Evolutionary conservation across 768 basidiomycete species (phyloP), one percentile per base, ranked within the genome.

Genomic region (Leccinum rimulosum): DNA sequence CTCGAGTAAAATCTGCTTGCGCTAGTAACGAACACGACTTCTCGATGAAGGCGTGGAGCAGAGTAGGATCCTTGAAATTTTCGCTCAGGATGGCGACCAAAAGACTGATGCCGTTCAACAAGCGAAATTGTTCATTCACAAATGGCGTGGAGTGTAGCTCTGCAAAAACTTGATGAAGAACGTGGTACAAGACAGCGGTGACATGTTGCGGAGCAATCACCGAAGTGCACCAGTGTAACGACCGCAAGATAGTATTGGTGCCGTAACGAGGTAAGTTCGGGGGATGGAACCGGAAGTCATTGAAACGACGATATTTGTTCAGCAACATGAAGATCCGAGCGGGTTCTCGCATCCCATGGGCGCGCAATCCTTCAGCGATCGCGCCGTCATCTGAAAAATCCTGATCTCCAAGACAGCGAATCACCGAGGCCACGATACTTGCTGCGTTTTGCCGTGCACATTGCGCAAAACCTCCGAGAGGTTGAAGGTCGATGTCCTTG

Each of bases 121-220:
- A 75, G 12, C 95, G 85, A 43, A 85, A 72, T 68, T 95, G 91
- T 69, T 96, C 93, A 69, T 92, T 91, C 61, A 96, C 81, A 40
- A 97, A 79, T 19, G 87, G 87, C 0, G 85, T 84, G 10, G 74
- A 70, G 58, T 90, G 82, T 9, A 93, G 74, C 43, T 80, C 79
- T 6, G 85, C 79, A 61, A 95, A 84, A 14, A 96, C 78, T 53
- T 84, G 82, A 58, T 89, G 87, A 28, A 93, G 70, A 56, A 91
- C 81, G 60, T 95, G 92, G 69, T 91, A 95, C 5, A 86, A 84
- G 52, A 84, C 84, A 11, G 88, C 82, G n/a, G 75, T 74, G 27
- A 73, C 74, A 45, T 82, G 75, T 19, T 79, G 77, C 14, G 75
- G 70, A 4, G 77, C 70, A 6, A 79, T 70, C 19, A 74, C 73